Evolutionary conservation across 805 yeast genomes (phyloP).

Genomic region (Wickerhamiella siamensis): DNA sequence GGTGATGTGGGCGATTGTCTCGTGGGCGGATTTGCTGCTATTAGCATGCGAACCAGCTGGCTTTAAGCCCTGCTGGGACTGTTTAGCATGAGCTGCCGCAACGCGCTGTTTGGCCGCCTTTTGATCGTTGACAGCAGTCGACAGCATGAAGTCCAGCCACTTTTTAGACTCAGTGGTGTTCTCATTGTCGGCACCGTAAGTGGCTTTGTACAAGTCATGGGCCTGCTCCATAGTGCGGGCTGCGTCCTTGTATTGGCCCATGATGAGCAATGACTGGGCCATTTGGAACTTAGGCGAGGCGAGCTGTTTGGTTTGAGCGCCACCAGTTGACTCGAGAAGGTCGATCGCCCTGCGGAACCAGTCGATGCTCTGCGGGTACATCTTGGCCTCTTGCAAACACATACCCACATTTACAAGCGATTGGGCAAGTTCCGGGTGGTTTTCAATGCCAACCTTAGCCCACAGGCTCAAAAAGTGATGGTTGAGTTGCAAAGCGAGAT

Average conservation of each 20-base stretch:
- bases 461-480: constrained; percentile 46
- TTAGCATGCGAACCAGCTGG: constrained; percentile 33
- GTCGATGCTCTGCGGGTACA: constrained; percentile 34
- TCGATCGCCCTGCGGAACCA: constrained; percentile 42
- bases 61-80: constrained; percentile 30
- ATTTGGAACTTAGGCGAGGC: constrained; percentile 56
- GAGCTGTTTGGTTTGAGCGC: constrained; percentile 43
- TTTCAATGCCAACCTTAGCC: constrained; percentile 40
- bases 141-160: constrained; percentile 45
- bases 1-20: constrained; percentile 44
- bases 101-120: constrained; percentile 4
- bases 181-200: constrained; percentile 53
- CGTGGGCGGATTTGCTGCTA: constrained; percentile 50
- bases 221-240: constrained; percentile 42
- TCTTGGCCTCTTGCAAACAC: constrained; percentile 40
- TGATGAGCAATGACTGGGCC: constrained; percentile 44
- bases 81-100: constrained; percentile 16
- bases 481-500: constrained; percentile 49
- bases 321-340: constrained; percentile 38
- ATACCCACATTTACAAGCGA: constrained; percentile 48
- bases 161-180: constrained; percentile 53
- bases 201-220: constrained; percentile 37
- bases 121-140: constrained; percentile 30
- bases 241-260: constrained; percentile 41
- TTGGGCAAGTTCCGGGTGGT: constrained; percentile 58